These are phyloP conservation scores for Cyclocybe cylindracea DNA, from an alignment of 768 basidiomycete genomes.

Conservation along the genomic window DNA sequence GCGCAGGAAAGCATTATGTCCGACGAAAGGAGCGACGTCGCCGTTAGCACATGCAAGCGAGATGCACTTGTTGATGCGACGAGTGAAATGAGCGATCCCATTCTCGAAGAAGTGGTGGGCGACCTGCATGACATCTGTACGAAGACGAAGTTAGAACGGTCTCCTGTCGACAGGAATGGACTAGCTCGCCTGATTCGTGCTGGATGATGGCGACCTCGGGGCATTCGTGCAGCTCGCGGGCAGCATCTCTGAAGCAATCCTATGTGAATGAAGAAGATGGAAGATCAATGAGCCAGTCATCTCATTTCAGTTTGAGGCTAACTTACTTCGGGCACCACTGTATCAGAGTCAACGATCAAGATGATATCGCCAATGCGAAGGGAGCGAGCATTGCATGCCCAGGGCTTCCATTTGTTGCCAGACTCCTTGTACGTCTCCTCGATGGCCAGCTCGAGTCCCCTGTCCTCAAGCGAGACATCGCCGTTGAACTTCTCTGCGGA, in stretches of 20 bases:
- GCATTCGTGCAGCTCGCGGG: slow-evolving; percentile 78
- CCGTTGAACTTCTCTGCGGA: slow-evolving; percentile 34
- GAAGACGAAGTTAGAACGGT: background rate
- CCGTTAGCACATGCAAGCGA: slow-evolving; percentile 81
- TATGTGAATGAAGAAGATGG: slow-evolving; percentile 19
- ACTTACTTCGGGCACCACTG: slow-evolving; percentile 69
- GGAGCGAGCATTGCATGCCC: slow-evolving; percentile 75
- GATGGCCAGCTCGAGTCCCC: slow-evolving; percentile 70
- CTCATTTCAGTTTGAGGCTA: slow-evolving; percentile 4
- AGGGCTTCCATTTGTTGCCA: slow-evolving; percentile 63
- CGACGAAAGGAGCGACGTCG: slow-evolving; percentile 82
- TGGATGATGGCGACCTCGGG: slow-evolving; percentile 89
- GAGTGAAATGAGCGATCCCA: slow-evolving; percentile 86
- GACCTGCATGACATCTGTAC: slow-evolving; percentile 83
- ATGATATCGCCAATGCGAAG: slow-evolving; percentile 80
- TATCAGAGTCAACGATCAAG: slow-evolving; percentile 82
- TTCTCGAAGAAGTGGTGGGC: slow-evolving; percentile 91
- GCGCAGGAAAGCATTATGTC: slow-evolving; percentile 87
- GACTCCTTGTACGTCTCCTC: slow-evolving; percentile 69
- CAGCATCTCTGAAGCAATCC: slow-evolving; percentile 91
- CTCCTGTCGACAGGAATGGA: background rate
- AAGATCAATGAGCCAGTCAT: background rate
- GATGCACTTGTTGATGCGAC: slow-evolving; percentile 82
- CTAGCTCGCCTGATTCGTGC: slow-evolving; percentile 73
- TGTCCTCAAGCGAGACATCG: slow-evolving; percentile 60